phyloP scores from a whole-genome alignment of 441 rosid genomes.

The Croton laevigatus region DNA sequence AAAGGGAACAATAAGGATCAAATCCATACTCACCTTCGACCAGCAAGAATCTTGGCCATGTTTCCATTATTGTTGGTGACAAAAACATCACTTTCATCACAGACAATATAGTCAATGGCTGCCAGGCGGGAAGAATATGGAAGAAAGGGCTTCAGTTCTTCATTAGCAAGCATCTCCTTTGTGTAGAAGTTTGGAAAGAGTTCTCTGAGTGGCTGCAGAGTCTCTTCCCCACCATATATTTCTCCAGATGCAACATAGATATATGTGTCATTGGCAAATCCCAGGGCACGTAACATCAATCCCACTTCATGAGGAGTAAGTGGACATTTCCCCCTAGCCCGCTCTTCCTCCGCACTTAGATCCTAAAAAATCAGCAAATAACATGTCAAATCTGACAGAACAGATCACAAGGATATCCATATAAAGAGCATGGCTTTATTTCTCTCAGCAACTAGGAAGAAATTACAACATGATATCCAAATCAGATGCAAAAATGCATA shows the following conservation, averaged over 20 bases:
- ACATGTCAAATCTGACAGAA: conserved; percentile 12
- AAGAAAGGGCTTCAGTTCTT: conserved; percentile 73
- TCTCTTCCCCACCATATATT: conserved; percentile 93
- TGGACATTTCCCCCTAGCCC: conserved; percentile 96
- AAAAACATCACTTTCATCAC: conserved; percentile 92
- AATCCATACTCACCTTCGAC: conserved; percentile 68
- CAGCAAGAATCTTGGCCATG: conserved; percentile 98
- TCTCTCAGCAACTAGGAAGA: not conserved
- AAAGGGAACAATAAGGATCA: too few relatives aligned
- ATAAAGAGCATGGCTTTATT: not conserved
- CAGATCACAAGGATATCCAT: conserved; percentile 10
- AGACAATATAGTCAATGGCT: conserved; percentile 85
- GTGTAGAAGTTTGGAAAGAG: conserved; percentile 93
- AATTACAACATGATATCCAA: not conserved
- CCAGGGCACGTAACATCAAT: conserved; percentile 90
- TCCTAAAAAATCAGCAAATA: conserved; percentile 44
- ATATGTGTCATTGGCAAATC: conserved; percentile 78
- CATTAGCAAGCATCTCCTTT: conserved; percentile 84
- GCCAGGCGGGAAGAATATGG: conserved; percentile 91
- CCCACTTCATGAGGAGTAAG: conserved; percentile 98
- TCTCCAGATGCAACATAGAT: conserved; percentile 97
- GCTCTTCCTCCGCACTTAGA: conserved; percentile 76
- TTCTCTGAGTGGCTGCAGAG: conserved; percentile 76
- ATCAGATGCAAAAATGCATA: not conserved
- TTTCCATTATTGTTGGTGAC: conserved; percentile 95